Evolutionary conservation across 1,139 yeast genomes (phyloP), one percentile per base, ranked within the genome.

Genomic region (Dujonia santamariae): DNA sequence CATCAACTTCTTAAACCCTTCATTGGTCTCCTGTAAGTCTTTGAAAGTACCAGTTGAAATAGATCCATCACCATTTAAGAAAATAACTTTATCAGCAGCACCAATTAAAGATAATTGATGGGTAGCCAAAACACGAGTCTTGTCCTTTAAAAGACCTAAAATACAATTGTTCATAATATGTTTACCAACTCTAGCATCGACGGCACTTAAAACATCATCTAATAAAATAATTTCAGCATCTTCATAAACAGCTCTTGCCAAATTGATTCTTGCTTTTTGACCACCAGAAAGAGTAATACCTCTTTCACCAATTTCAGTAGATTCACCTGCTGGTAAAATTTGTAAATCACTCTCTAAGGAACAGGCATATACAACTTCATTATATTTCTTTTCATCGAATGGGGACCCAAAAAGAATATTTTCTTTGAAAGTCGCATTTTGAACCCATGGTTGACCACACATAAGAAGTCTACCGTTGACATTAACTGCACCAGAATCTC

Each of bases 381-480:
- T 43, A 43, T 65, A 67, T 33, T 33, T 47, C 16, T 51, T 41
- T 31, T 50, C 51, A 39, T 61, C 57, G 26, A 38, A 54, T 16
- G 45, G 54, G 6, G 36, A 21, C 1, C 71, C 71, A 43, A 67
- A 67, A 7, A 52, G 19, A 32, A 67, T 64, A 41, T 67, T 67
- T 9, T 66, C 68, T 32, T 53, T 58, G n/a, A 67, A 59, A 8
- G 73, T 65, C 6, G 62, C 54, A 44, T 67, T 68, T 44, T 67
- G 73, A 29, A 67, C 61, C 75, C 75, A 43, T 15, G 78, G 77
- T 27, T 71, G 66, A 3, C 82, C 80, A 50, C 79, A 74, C 31
- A 72, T 54, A 18, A 68, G 44, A 12, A 57, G 44, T 3, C 60
- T 51, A 11, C 78, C 77, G 42, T 65, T 58, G 3, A 66, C 57